Conservation (phyloP, 2,329 filamentous ascomycete species). For the Fusarium tanahbumbuense region DNA sequence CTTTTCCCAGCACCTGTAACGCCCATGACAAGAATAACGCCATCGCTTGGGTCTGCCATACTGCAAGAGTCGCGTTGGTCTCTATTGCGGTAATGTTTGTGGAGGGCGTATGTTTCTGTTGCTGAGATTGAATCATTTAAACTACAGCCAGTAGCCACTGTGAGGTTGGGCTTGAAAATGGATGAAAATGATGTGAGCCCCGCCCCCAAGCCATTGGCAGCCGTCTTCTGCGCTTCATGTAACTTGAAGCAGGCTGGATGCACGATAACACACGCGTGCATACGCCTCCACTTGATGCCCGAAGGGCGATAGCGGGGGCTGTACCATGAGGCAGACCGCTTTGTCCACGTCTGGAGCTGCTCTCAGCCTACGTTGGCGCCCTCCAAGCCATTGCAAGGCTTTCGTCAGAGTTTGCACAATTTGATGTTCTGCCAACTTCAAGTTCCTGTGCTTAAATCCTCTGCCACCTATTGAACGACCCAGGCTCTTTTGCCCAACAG, state of each 20-base stretch:
- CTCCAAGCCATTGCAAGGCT: not conserved
- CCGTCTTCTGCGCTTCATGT: no score
- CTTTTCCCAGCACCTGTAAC: slow-evolving; percentile 1
- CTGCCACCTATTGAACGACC: no score
- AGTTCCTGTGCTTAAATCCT: no score
- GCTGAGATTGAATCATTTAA: no score
- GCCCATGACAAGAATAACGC: not conserved
- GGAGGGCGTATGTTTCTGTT: no score
- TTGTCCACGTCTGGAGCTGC: not conserved
- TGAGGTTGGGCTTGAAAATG: no score
- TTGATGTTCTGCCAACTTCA: no score
- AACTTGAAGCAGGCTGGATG: not conserved
- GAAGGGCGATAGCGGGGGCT: not conserved
- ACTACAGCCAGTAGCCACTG: no score
- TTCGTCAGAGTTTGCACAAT: not conserved
- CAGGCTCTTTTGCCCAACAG: no score
- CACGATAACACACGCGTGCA: not conserved
- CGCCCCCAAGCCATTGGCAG: not conserved
- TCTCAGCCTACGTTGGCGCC: not conserved
- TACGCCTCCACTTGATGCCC: not conserved
- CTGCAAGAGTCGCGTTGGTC: no score
- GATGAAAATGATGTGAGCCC: not conserved
- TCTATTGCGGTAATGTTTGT: no score
- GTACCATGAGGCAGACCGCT: not conserved
- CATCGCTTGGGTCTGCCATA: not conserved